A percentile compares a stretch with the other conserved stretches of the same genome.
phyloP scores from a whole-genome alignment of 2,329 filamentous ascomycete genomes.

The Ceratocystis cubensis region DNA sequence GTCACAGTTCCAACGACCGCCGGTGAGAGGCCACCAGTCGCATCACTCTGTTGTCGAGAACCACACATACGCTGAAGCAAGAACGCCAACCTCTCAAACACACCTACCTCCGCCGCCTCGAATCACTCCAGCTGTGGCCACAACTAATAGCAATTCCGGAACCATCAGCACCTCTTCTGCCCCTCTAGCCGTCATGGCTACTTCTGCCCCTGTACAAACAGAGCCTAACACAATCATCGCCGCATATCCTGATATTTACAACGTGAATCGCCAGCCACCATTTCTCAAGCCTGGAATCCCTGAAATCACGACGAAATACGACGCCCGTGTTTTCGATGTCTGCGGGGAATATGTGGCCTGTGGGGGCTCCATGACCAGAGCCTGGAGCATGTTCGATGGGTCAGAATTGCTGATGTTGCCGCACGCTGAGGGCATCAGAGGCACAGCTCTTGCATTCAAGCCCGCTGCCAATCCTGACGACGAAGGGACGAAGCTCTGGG shows the following conservation, averaged over 20 bases:
- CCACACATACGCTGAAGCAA: constrained; percentile 10
- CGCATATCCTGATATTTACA: constrained; percentile 72
- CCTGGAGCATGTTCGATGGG: constrained; percentile 76
- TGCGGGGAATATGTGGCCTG: constrained; percentile 82
- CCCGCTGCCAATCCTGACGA: constrained; percentile 63
- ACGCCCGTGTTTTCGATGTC: constrained; percentile 73
- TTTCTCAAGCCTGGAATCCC: constrained; percentile 56
- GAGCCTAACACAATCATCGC: constrained; percentile 41
- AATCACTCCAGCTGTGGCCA: constrained; percentile 21
- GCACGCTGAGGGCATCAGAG: constrained; percentile 75
- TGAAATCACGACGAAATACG: constrained; percentile 74
- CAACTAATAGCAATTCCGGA: constrained; percentile 22
- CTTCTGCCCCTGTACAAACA: constrained; percentile 22
- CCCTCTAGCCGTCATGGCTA: constrained; percentile 16
- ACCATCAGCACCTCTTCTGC: constrained; percentile 21
- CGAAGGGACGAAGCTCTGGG: constrained; percentile 74
- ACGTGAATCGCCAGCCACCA: constrained; percentile 73
- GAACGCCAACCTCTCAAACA: background rate
- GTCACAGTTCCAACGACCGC: constrained; percentile 16
- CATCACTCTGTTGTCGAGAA: constrained; percentile 19
- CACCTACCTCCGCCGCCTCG: constrained; percentile 15
- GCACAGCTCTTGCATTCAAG: constrained; percentile 73
- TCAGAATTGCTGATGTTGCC: constrained; percentile 67
- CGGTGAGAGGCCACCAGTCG: constrained; percentile 17
- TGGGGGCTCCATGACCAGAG: constrained; percentile 71